Percentiles rank a stretch among this genome's conserved stretches.
These are phyloP conservation scores for Ensete glaucum DNA, from an alignment of 176 grass and related monocot genomes.

Conservation along the genomic window DNA sequence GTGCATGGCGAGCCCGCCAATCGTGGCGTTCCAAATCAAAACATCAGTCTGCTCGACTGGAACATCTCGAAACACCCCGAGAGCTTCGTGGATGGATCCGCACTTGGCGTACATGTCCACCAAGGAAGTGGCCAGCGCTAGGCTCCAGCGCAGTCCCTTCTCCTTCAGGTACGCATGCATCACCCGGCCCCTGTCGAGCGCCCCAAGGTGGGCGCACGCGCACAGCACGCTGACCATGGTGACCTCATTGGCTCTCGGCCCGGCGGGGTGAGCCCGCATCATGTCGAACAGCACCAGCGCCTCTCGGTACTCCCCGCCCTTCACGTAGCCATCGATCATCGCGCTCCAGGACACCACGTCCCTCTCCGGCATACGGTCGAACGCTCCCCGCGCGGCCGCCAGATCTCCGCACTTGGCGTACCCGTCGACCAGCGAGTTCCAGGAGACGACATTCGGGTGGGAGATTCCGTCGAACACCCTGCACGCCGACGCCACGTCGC, in stretches of 20 bases:
- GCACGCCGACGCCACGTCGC: slow-evolving; percentile 18
- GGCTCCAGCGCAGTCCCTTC: slow-evolving; percentile 25
- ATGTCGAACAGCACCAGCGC: slow-evolving; percentile 35
- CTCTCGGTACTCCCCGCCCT: slow-evolving; percentile 40
- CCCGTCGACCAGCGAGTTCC: slow-evolving; percentile 53
- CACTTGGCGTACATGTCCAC: slow-evolving; percentile 65
- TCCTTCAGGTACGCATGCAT: slow-evolving; percentile 38
- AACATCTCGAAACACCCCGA: slow-evolving; percentile 37
- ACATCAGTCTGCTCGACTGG: slow-evolving; percentile 32
- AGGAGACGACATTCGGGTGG: slow-evolving; percentile 38
- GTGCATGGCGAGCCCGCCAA: slow-evolving; percentile 50
- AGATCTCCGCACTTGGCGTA: slow-evolving; percentile 65
- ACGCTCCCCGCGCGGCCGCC: slow-evolving; percentile 23
- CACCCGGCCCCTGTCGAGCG: slow-evolving; percentile 31
- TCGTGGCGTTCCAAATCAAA: slow-evolving; percentile 54
- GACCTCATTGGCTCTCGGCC: slow-evolving; percentile 38
- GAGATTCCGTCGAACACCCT: slow-evolving; percentile 62
- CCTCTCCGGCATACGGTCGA: slow-evolving; percentile 35
- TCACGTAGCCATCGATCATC: slow-evolving; percentile 55
- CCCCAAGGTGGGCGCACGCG: slow-evolving; percentile 47
- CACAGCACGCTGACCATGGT: slow-evolving; percentile 54
- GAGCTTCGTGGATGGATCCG: slow-evolving; percentile 37
- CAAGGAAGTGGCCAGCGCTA: slow-evolving; percentile 39
- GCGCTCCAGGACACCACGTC: slow-evolving; percentile 65
- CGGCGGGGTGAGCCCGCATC: slow-evolving; percentile 23